Evolutionary conservation across 768 basidiomycete genomes (phyloP).

Genomic region (Leccinum incarnatum): DNA sequence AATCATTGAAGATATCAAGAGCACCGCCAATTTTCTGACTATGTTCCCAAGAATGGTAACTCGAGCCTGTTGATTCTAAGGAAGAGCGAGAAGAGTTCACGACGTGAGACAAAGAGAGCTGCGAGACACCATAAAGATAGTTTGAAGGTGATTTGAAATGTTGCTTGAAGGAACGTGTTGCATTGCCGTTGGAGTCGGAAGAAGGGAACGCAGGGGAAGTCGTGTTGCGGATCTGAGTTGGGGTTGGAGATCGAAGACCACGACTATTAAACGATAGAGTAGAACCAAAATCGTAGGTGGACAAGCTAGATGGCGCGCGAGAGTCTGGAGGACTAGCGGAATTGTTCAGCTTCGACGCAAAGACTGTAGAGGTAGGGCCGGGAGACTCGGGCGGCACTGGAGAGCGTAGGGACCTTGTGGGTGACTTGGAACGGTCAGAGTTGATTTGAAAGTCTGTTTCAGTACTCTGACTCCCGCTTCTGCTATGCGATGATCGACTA

Average conservation of each 20-base stretch:
- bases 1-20: constrained; percentile 51
- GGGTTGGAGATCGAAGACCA: constrained; percentile 59
- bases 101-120: constrained; percentile 66
- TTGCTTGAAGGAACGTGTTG: constrained; percentile 56
- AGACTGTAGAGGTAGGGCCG: constrained; percentile 35
- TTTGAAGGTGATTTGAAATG: constrained; percentile 46
- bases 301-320: constrained; percentile 47
- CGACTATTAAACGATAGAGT: constrained; percentile 41
- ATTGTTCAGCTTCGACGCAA: constrained; percentile 28
- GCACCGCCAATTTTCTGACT: constrained; percentile 52
- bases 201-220: constrained; percentile 43
- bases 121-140: constrained; percentile 49
- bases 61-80: constrained; percentile 76
- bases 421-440: constrained; percentile 40
- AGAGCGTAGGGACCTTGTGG: constrained; percentile 50
- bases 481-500: constrained; percentile 41
- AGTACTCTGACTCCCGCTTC: constrained; percentile 59
- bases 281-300: constrained; percentile 48
- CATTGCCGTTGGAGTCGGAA: constrained; percentile 36
- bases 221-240: constrained; percentile 60
- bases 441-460: constrained; percentile 26
- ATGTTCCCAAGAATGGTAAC: constrained; percentile 79
- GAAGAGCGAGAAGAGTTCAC: constrained; percentile 78
- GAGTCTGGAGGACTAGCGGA: constrained; percentile 35
- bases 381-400: constrained; percentile 63